These are phyloP conservation scores for Porcisia deanei DNA, from an alignment of 208 protist genomes.

Conservation along the genomic window DNA sequence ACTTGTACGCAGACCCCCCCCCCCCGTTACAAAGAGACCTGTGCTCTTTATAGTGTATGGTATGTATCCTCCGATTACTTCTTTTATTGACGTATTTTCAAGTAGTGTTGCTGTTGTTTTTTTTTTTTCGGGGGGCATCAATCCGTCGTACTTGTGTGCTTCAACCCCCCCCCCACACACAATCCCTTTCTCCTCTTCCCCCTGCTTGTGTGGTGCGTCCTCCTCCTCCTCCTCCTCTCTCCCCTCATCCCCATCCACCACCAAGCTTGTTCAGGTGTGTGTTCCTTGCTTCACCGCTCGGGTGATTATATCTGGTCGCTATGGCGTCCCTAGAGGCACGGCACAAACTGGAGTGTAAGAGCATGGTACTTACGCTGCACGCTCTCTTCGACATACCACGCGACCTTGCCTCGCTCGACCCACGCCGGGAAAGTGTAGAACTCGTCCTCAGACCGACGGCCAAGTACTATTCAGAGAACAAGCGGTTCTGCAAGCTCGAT, in stretches of 20 bases:
- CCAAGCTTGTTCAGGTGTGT: neutral
- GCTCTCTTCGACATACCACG: slow-evolving; percentile 63
- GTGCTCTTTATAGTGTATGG: neutral
- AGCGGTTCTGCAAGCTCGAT: slow-evolving; percentile 43
- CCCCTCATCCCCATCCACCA: neutral
- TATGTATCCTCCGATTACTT: neutral
- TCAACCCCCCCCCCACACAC: neutral
- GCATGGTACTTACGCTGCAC: slow-evolving; percentile 53
- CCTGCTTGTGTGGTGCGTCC: neutral
- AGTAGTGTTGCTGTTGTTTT: slow-evolving; percentile 3
- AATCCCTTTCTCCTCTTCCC: neutral
- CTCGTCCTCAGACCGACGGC: slow-evolving; percentile 54
- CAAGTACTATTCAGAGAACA: slow-evolving; percentile 58
- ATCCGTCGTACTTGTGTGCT: neutral
- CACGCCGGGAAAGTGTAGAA: slow-evolving; percentile 40
- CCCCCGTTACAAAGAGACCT: neutral
- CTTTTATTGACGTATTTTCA: neutral
- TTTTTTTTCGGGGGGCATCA: slow-evolving; percentile 2
- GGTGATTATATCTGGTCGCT: neutral
- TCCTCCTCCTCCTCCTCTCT: neutral
- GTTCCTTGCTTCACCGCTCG: neutral
- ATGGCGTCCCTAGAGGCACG: slow-evolving; percentile 13
- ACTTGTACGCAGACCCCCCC: neutral
- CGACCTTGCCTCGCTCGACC: slow-evolving; percentile 49
- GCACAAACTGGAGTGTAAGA: slow-evolving; percentile 32